Evolutionary conservation across 1,284 basidiomycete genomes (phyloP).

Genomic region (Heterobasidion annosum): DNA sequence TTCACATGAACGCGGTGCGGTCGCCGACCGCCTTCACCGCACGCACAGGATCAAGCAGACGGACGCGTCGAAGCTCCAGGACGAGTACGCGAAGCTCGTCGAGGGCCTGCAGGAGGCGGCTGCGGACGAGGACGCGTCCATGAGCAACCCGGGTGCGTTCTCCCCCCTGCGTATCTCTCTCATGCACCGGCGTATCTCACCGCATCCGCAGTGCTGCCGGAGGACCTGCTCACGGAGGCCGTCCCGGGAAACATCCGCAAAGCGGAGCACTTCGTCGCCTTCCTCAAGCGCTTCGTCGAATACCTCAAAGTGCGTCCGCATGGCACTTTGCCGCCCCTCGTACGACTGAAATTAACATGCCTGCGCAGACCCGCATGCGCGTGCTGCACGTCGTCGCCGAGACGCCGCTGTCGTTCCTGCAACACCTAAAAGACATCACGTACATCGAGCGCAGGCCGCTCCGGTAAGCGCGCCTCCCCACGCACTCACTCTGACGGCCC

Average conservation of each 20-base stretch:
- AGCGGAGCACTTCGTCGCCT: constrained; percentile 98
- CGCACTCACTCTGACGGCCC: constrained; percentile 28
- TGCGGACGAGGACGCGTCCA: constrained; percentile 74
- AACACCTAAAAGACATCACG: constrained; percentile 98
- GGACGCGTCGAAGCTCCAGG: constrained; percentile 90
- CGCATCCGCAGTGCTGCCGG: constrained; percentile 66
- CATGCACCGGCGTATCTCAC: neutral
- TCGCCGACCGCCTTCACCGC: neutral
- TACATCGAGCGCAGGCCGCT: constrained; percentile 97
- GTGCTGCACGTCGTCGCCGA: constrained; percentile 99
- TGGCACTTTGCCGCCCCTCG: neutral
- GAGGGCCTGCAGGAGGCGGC: constrained; percentile 84
- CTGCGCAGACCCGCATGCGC: constrained; percentile 85
- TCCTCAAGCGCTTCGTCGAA: constrained; percentile 96
- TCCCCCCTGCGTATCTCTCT: neutral
- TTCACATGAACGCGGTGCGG: neutral
- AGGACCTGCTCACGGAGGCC: constrained; percentile 92
- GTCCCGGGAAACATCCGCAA: constrained; percentile 98
- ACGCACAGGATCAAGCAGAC: constrained; percentile 78
- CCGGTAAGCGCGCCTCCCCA: constrained; percentile 21
- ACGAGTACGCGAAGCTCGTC: constrained; percentile 96
- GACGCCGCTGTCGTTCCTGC: constrained; percentile 95
- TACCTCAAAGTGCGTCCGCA: constrained; percentile 76
- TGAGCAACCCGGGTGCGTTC: constrained; percentile 77
- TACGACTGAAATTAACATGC: neutral